Evolutionary conservation across 345 rosid species (phyloP).

Genomic region (Bruguiera gymnorhiza): DNA sequence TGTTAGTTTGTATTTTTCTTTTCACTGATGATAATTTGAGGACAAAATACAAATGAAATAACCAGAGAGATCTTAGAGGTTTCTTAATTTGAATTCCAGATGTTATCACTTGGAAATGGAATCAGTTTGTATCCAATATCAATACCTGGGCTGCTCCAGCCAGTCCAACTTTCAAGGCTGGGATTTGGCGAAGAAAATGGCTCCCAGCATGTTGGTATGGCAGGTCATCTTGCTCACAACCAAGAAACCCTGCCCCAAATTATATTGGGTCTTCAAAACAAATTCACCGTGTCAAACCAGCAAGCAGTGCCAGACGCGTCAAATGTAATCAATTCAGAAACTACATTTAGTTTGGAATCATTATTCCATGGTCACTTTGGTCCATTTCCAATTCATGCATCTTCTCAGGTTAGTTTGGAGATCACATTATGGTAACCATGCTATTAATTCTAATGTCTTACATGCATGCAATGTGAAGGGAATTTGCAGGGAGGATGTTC

Average conservation of each 20-base stretch:
- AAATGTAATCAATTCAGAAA: constrained; percentile 38
- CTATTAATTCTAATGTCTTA: constrained; percentile 2
- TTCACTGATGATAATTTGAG: too few relatives aligned
- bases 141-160: constrained; percentile 56
- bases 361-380: constrained; percentile 47
- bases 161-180: constrained; percentile 44
- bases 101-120: constrained; percentile 86
- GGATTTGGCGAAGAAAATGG: constrained; percentile 35
- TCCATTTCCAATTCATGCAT: constrained; percentile 36
- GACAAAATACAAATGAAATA: too few relatives aligned
- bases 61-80: neutral
- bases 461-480: constrained; percentile 37
- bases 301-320: constrained; percentile 36
- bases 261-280: constrained; percentile 36
- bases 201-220: constrained; percentile 27
- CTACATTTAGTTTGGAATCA: constrained; percentile 50
- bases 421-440: neutral
- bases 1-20: too few relatives aligned
- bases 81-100: constrained; percentile 37
- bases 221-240: constrained; percentile 28
- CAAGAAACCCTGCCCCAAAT: constrained; percentile 34
- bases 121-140: constrained; percentile 60
- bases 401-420: constrained; percentile 44
- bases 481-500: constrained; percentile 41
- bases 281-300: constrained; percentile 34